Evolutionary conservation across 257 asterid genomes (phyloP), one percentile per base, ranked within the genome.

Genomic region (Nicotiana paniculata): DNA sequence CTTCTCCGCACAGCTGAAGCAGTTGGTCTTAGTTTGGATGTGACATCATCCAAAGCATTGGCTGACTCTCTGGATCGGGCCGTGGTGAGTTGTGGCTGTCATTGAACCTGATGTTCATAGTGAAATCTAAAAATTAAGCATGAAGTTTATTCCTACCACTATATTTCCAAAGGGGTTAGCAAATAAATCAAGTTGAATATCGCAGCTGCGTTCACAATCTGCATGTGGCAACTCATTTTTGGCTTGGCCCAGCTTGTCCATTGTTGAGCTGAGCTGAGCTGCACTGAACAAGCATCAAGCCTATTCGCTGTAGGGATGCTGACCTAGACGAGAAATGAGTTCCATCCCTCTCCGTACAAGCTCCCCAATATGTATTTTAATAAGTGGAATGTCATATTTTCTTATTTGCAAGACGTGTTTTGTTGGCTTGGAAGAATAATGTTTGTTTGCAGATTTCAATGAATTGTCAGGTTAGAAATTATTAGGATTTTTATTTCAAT

Each of bases 41-140:
- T 95, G 81, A 70, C 98, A 79, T 96, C 99, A 76, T 96, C 99
- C 79, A 96, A 94, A 90, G 94, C 98, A 72, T 81, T 96, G 88
- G 98, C 99, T 82, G 99, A 96, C 89, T 96, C 99, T 79, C 97
- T 96, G 51, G 99, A 96, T 89, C 89, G 79, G 86, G 99, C 99
- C 82, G 92, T 94, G 97, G 99, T 94, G 85, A 87, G 97, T 85
- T 84, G 39, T 75, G 69, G 66, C 59, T 35, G 46, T 83, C 83
- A 64, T 74, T 84, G 62, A 85, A 65, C 78, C 48, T 83, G 77
- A 59, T 81, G 62, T 12, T n/a, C 30, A 63, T 37, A 7, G 16
- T 51, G 28, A 74, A 74, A 51, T 35, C 12, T 74, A 8, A 15
- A 61, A 48, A 26, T 26, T 12, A 74, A 81, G 39, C n/a, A 30